Conservation (phyloP, 2,329 filamentous ascomycete genomes). For the Tolypocladium nubicola region DNA sequence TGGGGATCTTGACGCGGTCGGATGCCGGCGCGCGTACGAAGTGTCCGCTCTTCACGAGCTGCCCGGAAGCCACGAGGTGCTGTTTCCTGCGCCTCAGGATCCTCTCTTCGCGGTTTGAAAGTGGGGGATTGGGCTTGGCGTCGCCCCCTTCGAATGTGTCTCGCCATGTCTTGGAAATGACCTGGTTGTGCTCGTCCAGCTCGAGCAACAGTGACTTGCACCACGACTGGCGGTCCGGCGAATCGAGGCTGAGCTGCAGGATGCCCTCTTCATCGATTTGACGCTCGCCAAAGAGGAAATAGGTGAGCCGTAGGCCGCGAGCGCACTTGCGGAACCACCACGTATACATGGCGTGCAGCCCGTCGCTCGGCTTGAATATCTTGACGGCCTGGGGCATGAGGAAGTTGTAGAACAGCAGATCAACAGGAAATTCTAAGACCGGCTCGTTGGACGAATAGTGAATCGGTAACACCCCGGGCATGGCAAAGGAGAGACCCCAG, state of each 20-base stretch:
- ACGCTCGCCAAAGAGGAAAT: slow-evolving; percentile 86
- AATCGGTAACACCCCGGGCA: slow-evolving; percentile 70
- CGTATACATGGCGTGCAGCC: slow-evolving; percentile 73
- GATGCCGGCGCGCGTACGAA: slow-evolving; percentile 91
- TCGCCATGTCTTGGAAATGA: slow-evolving; percentile 47
- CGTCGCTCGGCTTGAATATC: slow-evolving; percentile 76
- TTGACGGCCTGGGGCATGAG: slow-evolving; percentile 80
- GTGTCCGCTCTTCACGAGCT: slow-evolving; percentile 59
- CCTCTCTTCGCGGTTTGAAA: slow-evolving; percentile 25
- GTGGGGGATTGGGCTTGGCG: slow-evolving; percentile 27
- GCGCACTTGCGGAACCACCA: slow-evolving; percentile 96
- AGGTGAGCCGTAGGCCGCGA: slow-evolving; percentile 66
- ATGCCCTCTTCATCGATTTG: slow-evolving; percentile 71
- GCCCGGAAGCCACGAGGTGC: slow-evolving; percentile 33
- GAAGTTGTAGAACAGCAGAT: slow-evolving; percentile 94
- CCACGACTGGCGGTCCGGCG: slow-evolving; percentile 19
- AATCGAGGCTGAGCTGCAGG: slow-evolving; percentile 33
- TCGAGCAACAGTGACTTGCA: slow-evolving; percentile 37
- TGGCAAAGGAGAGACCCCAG: slow-evolving; percentile 67
- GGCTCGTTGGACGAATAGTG: slow-evolving; percentile 91
- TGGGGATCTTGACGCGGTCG: slow-evolving; percentile 89
- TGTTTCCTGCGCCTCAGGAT: slow-evolving; percentile 28
- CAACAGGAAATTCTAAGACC: slow-evolving; percentile 86
- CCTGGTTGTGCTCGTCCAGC: slow-evolving; percentile 27
- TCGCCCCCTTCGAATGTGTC: slow-evolving; percentile 40